Percentiles rank a stretch among this genome's conserved stretches.
These are phyloP conservation scores for Xylariaceae sp. DNA, from an alignment of 2,329 filamentous ascomycete genomes.

Conservation along the genomic window DNA sequence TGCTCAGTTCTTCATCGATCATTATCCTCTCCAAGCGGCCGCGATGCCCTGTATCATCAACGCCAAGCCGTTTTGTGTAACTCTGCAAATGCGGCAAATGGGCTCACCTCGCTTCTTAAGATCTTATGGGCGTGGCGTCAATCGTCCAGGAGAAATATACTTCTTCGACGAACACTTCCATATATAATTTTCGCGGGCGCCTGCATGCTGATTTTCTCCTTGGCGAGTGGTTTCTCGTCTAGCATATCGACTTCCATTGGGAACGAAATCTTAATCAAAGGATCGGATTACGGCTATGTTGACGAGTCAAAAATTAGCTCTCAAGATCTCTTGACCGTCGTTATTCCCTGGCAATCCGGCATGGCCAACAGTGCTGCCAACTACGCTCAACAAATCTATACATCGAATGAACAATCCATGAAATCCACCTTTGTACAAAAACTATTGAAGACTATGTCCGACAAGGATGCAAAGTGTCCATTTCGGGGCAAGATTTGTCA, in stretches of 20 bases:
- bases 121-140: slow-evolving; percentile 4
- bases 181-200: background rate
- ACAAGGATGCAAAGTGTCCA: slow-evolving; percentile 9
- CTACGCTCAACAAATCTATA: slow-evolving; percentile 4
- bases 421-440: background rate
- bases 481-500: slow-evolving; percentile 8
- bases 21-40: slow-evolving; percentile 3
- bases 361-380: background rate
- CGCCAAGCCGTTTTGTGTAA: slow-evolving; percentile 18
- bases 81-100: slow-evolving; percentile 8
- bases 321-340: too few relatives aligned
- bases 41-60: slow-evolving; percentile 14
- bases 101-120: slow-evolving; percentile 2
- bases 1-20: slow-evolving; percentile 12
- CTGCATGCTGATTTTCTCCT: background rate
- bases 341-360: background rate
- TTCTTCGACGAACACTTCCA: background rate
- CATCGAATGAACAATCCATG: background rate
- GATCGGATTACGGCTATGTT: background rate
- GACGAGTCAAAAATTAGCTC: background rate
- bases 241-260: slow-evolving; percentile 1
- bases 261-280: slow-evolving; percentile 2
- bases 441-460: background rate
- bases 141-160: background rate
- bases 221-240: slow-evolving; percentile 5